Base-by-base conservation (phyloP, 164 flowering plant species). In the Vitis cinerea region DNA sequence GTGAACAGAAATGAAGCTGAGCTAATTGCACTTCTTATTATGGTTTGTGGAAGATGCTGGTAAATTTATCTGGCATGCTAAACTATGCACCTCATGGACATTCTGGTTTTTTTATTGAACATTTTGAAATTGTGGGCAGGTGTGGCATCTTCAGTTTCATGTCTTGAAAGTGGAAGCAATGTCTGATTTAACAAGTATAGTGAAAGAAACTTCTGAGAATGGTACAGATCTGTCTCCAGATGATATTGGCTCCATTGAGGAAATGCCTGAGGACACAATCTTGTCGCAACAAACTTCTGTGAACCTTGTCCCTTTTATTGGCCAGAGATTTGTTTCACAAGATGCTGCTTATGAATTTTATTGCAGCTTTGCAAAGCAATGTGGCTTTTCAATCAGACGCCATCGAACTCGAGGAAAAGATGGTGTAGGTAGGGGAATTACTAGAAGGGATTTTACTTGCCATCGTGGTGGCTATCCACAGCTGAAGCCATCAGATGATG, bases 261-360 rank as follows among this genome's bases (percentile, higher is more conserved):
- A 87, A 76, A 85, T 74, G 69, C 87, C 87, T 2, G 93, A 88
- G 66, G 90, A 87, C 66, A 84, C 88, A 12, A 88, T 90, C 64
- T 75, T 92, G 79, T 88, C 87, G 2, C 82, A 83, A 9, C 97
- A 88, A 78, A 92, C 94, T 19, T 89, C 94, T 63, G 91, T 88
- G 52, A 89, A 83, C 71, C 89, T 89, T 52, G 82, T 84, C 9
- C 97, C 93, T 17, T 91, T 83, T 79, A 83, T 92, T 67, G 97
- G 97, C 17, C 94, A 92, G 72, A 78, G 93, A 72, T 90, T 92
- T 82, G 83, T 92, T 44, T 88, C 94, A 56, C 93, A 92, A 76
- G 97, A 92, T 81, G 94, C 94, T 71, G 94, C 97, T 0, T 89
- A 89, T 73, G 97, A 91, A 69, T 89, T 89, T 49, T 88, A 91